A percentile compares a stretch with the other conserved stretches of the same genome.
These are phyloP conservation scores for Boletus sp. DNA, from an alignment of 1,284 basidiomycete genomes.

Conservation along the genomic window DNA sequence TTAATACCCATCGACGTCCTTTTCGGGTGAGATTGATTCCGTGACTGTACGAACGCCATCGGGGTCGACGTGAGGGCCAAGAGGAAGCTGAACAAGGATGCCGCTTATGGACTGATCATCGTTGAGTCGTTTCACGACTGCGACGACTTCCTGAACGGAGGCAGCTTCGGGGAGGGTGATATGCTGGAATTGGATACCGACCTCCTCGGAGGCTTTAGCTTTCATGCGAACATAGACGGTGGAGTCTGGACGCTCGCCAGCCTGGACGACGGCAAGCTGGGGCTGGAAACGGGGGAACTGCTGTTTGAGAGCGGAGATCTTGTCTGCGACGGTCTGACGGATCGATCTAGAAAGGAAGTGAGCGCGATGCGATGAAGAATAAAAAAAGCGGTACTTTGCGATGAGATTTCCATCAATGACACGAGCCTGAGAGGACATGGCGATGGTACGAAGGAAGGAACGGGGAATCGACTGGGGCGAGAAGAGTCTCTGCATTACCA, in stretches of 20 bases:
- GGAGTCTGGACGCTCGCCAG: constrained; percentile 89
- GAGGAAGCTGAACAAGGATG: constrained; percentile 96
- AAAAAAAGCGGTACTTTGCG: constrained; percentile 68
- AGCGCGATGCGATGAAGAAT: constrained; percentile 4
- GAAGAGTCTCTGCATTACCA: constrained; percentile 8
- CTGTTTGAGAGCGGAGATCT: constrained; percentile 61
- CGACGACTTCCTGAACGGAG: constrained; percentile 75
- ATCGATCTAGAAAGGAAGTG: constrained; percentile 57
- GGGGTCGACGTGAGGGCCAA: constrained; percentile 80
- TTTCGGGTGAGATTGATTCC: constrained; percentile 91
- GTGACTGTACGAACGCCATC: constrained; percentile 91
- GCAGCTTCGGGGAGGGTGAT: constrained; percentile 72
- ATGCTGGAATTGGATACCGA: constrained; percentile 89
- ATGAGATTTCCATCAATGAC: constrained; percentile 88
- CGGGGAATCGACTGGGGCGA: constrained; percentile 2
- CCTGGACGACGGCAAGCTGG: constrained; percentile 91
- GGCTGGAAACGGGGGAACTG: constrained; percentile 84
- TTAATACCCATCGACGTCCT: constrained; percentile 92
- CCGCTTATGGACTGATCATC: constrained; percentile 83
- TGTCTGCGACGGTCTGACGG: constrained; percentile 68
- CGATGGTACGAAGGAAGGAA: constrained; percentile 41
- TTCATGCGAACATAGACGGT: constrained; percentile 98
- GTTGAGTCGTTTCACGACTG: constrained; percentile 81
- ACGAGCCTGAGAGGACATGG: constrained; percentile 52
- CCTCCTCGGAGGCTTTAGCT: constrained; percentile 91